Evolutionary conservation across 345 rosid genomes (phyloP), one percentile per base, ranked within the genome.

Genomic region (Syzygium grande): DNA sequence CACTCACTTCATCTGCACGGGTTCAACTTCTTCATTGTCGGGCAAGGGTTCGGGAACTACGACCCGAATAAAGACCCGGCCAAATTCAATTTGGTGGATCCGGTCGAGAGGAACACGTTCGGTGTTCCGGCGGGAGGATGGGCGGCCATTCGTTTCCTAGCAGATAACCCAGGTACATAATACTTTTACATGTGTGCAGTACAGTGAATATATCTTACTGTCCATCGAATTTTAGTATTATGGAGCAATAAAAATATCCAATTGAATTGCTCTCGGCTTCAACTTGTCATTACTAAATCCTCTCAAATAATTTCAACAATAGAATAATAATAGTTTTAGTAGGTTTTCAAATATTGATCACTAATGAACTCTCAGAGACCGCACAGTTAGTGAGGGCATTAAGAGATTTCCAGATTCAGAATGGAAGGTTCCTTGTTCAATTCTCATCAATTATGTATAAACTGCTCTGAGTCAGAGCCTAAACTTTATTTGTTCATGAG

Each of bases 71-170:
- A 86, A 34, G 98, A 95, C 84, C 94, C 95, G 14, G 65, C 88
- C 49, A 95, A 89, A 34, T 97, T 87, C 84, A 97, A 97, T 85
- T 90, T 95, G 14, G 90, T 94, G 51, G 98, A 97, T 63, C 99
- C 98, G 34, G 94, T 90, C 38, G 94, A 94, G 89, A 89, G 98
- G 87, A 94, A 97, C 92, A 95, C 97, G 2, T 88, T 92, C 84
- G 94, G 90, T 56, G 95, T 97, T 21, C 97, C 98, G 1, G 73
- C 96, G 0, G 96, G 94, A 46, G 97, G 99, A 51, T 97, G 98
- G 98, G 92, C 92, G 2, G 97, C 96, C 1, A 89, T 94, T 51
- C 96, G 96, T 14, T 96, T 97, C 89, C 90, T 68, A 1, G 96
- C 97, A 0, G 98, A 96, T 87, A 96, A 95, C 84, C 98, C 99